phyloP scores from a whole-genome alignment of 352 stramenopile species.

The Poterioochromonas sp. region DNA sequence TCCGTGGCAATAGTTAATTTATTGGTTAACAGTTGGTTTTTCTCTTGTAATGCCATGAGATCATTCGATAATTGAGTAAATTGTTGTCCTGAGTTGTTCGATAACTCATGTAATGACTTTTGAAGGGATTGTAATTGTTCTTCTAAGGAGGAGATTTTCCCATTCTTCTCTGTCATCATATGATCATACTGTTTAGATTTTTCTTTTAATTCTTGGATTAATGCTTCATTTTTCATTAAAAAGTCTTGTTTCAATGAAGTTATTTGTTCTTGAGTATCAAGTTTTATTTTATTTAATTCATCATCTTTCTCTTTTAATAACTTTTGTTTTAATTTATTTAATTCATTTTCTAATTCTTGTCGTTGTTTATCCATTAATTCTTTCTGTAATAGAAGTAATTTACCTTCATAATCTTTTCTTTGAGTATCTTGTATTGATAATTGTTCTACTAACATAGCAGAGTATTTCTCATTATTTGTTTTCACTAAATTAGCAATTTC shows the following conservation, averaged over 20 bases:
- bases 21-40: background rate
- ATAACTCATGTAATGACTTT: background rate
- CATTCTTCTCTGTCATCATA: background rate
- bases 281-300: background rate
- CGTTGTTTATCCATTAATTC: background rate
- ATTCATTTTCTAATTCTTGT: background rate
- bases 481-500: constrained; percentile 60
- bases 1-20: background rate
- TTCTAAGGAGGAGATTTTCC: background rate
- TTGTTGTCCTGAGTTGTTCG: background rate
- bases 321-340: background rate
- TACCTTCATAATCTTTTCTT: background rate
- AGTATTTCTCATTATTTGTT: constrained; percentile 59
- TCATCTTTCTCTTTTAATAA: background rate
- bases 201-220: background rate
- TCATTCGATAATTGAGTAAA: constrained; percentile 12
- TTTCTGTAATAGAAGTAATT: background rate
- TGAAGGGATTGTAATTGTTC: constrained; percentile 9
- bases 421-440: constrained; percentile 56
- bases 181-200: background rate
- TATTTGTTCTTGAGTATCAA: background rate
- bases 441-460: constrained; percentile 61
- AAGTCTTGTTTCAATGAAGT: background rate
- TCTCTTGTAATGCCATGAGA: constrained; percentile 18
- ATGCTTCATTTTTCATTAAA: background rate